Percentiles rank a stretch among this genome's conserved stretches.
Evolutionary conservation across 2,329 filamentous ascomycete genomes (phyloP).

Genomic region (Oidium heveae): DNA sequence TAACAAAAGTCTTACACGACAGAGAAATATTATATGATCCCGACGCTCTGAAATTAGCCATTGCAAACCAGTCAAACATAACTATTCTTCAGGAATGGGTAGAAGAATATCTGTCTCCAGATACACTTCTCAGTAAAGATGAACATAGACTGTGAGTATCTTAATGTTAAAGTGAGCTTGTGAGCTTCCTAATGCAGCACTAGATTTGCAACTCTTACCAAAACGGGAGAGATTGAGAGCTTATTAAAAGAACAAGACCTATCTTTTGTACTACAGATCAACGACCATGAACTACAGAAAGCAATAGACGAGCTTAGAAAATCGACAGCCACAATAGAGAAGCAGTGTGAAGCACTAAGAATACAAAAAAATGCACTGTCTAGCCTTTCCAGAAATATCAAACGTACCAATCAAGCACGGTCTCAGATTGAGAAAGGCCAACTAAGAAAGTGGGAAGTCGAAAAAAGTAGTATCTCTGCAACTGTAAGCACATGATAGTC

Average conservation of each 20-base stretch:
- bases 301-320: slow-evolving; percentile 38
- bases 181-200: background rate
- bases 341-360: slow-evolving; percentile 34
- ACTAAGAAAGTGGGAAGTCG: slow-evolving; percentile 17
- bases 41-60: slow-evolving; percentile 9
- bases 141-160: slow-evolving; percentile 25
- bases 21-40: slow-evolving; percentile 12
- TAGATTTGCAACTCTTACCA: slow-evolving; percentile 16
- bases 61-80: slow-evolving; percentile 7
- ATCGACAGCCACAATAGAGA: slow-evolving; percentile 37
- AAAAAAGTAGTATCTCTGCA: slow-evolving; percentile 18
- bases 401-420: slow-evolving; percentile 15
- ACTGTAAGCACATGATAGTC: slow-evolving; percentile 15
- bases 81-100: slow-evolving; percentile 21
- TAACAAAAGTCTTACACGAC: slow-evolving; percentile 9
- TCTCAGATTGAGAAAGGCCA: slow-evolving; percentile 17
- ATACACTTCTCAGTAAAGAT: slow-evolving; percentile 27
- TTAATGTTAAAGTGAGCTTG: too few relatives aligned
- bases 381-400: slow-evolving; percentile 22
- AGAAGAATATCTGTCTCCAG: slow-evolving; percentile 20
- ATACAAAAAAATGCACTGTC: slow-evolving; percentile 36
- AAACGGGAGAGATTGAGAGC: slow-evolving; percentile 17
- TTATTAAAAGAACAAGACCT: slow-evolving; percentile 20
- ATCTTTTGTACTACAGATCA: slow-evolving; percentile 23
- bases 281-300: slow-evolving; percentile 31